These are phyloP conservation scores for Eucalyptus tenuipes DNA, from an alignment of 345 rosid species.

Conservation along the genomic window DNA sequence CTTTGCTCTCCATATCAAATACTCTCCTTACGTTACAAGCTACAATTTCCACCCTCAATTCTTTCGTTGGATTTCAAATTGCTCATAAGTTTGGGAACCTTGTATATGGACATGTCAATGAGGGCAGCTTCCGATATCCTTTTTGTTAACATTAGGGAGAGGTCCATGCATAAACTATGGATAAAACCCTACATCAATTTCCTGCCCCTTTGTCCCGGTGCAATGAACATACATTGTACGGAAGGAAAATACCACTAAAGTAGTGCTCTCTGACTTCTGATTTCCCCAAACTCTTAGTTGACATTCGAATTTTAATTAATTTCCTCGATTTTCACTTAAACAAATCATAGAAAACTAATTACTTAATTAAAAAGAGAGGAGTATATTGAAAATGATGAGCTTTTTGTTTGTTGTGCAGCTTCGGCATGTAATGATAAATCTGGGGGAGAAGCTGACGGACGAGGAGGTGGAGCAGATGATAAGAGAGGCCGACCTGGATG, in stretches of 20 bases:
- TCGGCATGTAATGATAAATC: conserved; percentile 9
- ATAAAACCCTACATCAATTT: neutral
- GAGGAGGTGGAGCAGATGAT: conserved; percentile 13
- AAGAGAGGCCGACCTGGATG: conserved; percentile 9
- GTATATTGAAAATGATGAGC: neutral
- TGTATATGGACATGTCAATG: neutral
- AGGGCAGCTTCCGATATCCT: neutral
- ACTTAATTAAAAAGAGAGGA: neutral
- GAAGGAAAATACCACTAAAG: neutral
- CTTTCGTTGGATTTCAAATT: neutral
- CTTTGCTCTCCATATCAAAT: neutral
- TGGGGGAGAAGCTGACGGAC: conserved; percentile 9
- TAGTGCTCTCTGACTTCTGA: neutral
- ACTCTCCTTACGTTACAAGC: neutral
- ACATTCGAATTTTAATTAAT: neutral
- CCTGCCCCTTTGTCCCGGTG: neutral
- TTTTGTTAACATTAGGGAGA: neutral
- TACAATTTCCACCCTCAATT: neutral
- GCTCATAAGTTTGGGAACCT: neutral
- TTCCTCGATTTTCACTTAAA: neutral
- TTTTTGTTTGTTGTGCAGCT: neutral
- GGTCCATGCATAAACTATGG: neutral
- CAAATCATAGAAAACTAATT: neutral
- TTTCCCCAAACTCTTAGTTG: neutral
- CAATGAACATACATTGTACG: neutral